A percentile compares a stretch with the other conserved stretches of the same genome.
These are phyloP conservation scores for Orbilia ellipsospora DNA, from an alignment of 2,329 filamentous ascomycete genomes.

Conservation along the genomic window DNA sequence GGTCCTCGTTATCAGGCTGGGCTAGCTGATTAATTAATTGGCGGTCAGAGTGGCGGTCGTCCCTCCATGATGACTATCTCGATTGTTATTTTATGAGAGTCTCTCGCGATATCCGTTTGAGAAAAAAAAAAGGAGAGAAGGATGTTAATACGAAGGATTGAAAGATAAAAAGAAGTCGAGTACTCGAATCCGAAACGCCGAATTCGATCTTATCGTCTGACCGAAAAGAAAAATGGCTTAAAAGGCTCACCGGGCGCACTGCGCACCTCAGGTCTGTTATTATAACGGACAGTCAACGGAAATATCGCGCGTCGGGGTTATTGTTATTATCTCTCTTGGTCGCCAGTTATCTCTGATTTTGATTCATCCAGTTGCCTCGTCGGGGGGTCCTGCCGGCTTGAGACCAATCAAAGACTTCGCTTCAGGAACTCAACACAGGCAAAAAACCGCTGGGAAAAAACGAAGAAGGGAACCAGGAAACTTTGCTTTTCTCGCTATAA, in stretches of 20 bases:
- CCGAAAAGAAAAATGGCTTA: background rate
- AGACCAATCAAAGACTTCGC: conserved; percentile 7
- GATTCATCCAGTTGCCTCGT: conserved; percentile 21
- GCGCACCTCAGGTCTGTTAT: too few species aligned
- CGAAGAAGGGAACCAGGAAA: conserved; percentile 4
- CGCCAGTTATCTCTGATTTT: conserved; percentile 37
- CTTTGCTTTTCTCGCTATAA: conserved; percentile 38
- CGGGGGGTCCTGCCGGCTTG: conserved; percentile 8
- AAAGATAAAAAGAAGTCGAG: background rate
- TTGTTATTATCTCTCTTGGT: conserved; percentile 23
- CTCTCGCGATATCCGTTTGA: background rate
- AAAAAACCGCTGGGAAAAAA: conserved; percentile 9
- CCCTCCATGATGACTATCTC: conserved; percentile 1
- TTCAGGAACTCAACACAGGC: conserved; percentile 18
- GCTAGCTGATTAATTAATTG: too few species aligned
- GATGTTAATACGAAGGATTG: background rate
- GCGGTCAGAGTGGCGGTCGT: background rate
- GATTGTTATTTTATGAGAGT: background rate
- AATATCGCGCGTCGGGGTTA: conserved; percentile 43
- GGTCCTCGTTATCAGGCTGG: background rate
- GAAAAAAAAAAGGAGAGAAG: background rate
- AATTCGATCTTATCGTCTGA: conserved; percentile 7
- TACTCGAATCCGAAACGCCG: background rate
- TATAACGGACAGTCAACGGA: conserved; percentile 13
- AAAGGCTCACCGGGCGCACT: too few species aligned